Evolutionary conservation across 352 stramenopile species (phyloP).

Genomic region (Elongisporangium anandrum): DNA sequence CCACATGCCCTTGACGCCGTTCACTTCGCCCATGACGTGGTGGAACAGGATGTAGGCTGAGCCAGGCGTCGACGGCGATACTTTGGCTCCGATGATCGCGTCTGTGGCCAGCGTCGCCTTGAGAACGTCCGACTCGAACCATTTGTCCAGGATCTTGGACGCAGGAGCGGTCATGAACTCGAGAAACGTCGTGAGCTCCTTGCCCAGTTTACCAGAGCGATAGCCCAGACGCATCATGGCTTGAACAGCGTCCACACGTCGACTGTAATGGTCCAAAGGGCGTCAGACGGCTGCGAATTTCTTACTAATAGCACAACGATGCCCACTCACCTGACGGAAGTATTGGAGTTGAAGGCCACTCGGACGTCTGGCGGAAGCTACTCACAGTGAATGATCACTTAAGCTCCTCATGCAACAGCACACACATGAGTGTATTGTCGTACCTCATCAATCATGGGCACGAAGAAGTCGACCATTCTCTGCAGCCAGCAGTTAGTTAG

Average conservation of each 20-base stretch:
- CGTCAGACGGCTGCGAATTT: background rate
- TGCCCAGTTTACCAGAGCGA: constrained; percentile 58
- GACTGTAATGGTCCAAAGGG: constrained; percentile 18
- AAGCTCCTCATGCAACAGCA: too few relatives aligned
- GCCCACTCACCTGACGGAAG: constrained; percentile 27
- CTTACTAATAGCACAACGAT: background rate
- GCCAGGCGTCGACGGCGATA: constrained; percentile 77
- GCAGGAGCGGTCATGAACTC: constrained; percentile 88
- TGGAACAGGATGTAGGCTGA: constrained; percentile 91
- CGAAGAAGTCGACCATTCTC: constrained; percentile 78
- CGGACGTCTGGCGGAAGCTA: constrained; percentile 71
- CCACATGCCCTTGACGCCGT: constrained; percentile 85
- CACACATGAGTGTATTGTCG: too few relatives aligned
- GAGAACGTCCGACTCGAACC: constrained; percentile 88
- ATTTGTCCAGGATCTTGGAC: constrained; percentile 85
- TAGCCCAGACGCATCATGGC: constrained; percentile 63
- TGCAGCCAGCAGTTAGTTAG: constrained; percentile 10
- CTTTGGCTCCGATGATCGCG: constrained; percentile 87
- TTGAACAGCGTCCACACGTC: constrained; percentile 58
- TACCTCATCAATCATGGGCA: constrained; percentile 80
- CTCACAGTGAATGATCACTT: too few relatives aligned
- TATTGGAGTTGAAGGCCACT: constrained; percentile 50
- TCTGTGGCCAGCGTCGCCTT: constrained; percentile 91
- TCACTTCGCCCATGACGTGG: constrained; percentile 91
- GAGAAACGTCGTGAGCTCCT: constrained; percentile 74